Conservation (phyloP, 306 rosid genomes). For the Lablab purpureus region DNA sequence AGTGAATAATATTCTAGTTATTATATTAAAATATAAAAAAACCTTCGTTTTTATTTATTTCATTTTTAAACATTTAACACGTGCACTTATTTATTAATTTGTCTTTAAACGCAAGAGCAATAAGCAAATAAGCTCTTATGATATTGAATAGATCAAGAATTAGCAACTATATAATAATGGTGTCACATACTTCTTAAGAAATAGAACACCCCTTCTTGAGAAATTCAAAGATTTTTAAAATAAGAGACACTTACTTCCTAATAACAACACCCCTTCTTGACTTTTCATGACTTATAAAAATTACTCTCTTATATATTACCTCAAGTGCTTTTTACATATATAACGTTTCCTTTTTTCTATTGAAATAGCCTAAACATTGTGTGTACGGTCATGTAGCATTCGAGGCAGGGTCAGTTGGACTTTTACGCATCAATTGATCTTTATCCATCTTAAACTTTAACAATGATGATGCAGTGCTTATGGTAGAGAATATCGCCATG, state of each 20-base stretch:
- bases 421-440: constrained; percentile 13
- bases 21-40: neutral
- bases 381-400: neutral
- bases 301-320: too few species aligned
- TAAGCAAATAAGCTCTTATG: neutral
- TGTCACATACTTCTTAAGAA: neutral
- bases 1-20: neutral
- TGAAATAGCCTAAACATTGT: neutral
- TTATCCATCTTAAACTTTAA: constrained; percentile 14
- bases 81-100: neutral
- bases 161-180: neutral
- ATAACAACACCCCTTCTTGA: too few species aligned
- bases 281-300: too few species aligned
- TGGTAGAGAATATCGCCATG: neutral
- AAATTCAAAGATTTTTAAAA: too few species aligned
- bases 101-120: neutral
- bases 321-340: too few species aligned
- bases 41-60: neutral
- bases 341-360: neutral
- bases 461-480: constrained; percentile 2
- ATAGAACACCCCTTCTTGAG: too few species aligned
- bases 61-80: neutral
- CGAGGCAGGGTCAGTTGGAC: constrained; percentile 11
- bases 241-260: too few species aligned
- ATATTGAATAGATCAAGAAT: neutral